Evolutionary conservation across 1,284 basidiomycete genomes (phyloP).

Genomic region (Stereum hirsutum): DNA sequence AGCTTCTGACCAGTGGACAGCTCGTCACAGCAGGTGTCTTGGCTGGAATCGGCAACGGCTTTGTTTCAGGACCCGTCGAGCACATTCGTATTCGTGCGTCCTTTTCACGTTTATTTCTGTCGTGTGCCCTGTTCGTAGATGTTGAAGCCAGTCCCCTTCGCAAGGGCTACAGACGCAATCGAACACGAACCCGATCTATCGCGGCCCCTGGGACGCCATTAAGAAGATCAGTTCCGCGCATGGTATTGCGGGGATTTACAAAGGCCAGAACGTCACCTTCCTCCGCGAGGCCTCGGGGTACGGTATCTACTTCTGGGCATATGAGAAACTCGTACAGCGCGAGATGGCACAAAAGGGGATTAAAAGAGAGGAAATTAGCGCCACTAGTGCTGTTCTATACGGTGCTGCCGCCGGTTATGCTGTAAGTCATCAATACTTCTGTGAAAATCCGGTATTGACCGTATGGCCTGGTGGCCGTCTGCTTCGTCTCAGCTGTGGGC

Average conservation of each 20-base stretch:
- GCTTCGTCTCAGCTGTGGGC: slow-evolving; percentile 55
- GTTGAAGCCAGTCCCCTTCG: too few relatives aligned
- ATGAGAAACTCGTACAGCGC: slow-evolving; percentile 87
- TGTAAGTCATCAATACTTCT: slow-evolving; percentile 49
- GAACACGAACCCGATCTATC: slow-evolving; percentile 60
- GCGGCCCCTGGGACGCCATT: slow-evolving; percentile 82
- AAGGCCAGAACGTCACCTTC: slow-evolving; percentile 88
- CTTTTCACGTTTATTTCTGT: too few relatives aligned
- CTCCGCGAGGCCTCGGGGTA: slow-evolving; percentile 82
- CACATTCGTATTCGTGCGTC: slow-evolving; percentile 91
- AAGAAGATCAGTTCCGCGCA: slow-evolving; percentile 68
- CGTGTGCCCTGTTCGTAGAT: too few relatives aligned
- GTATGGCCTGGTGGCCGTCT: slow-evolving; percentile 2
- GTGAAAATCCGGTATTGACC: too few relatives aligned
- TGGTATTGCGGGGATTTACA: slow-evolving; percentile 84
- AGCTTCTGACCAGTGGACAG: slow-evolving; percentile 52
- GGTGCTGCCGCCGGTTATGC: slow-evolving; percentile 84
- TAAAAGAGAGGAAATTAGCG: slow-evolving; percentile 66
- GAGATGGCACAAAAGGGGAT: slow-evolving; percentile 69
- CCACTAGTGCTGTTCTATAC: slow-evolving; percentile 72
- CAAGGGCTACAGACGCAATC: slow-evolving; percentile 88
- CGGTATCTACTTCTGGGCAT: slow-evolving; percentile 86
- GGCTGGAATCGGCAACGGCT: slow-evolving; percentile 86
- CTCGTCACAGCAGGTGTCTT: slow-evolving; percentile 73
- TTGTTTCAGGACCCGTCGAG: slow-evolving; percentile 94